Base-by-base conservation (phyloP, 2,329 filamentous ascomycete genomes). In the Hortaea werneckii region DNA sequence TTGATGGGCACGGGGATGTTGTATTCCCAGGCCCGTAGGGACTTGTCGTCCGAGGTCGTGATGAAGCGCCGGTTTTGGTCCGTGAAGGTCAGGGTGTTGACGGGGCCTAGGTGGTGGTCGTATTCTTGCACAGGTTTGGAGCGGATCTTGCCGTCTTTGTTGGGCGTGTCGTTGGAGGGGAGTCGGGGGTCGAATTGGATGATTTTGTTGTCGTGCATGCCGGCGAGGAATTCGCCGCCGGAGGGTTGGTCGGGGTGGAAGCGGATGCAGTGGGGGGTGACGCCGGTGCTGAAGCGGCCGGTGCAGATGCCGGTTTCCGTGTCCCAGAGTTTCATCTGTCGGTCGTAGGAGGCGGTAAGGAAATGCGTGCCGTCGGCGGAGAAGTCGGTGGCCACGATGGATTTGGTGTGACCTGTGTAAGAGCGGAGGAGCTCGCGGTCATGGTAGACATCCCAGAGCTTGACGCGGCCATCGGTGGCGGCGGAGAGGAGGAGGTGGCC, bases 171-270 rank as follows among this genome's bases (percentile, higher is more conserved):
- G 34, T 40, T 28, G 5, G 82, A 81, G 3, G 56, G 48, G 9
- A 58, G 41, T 28, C 94, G 79, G 2, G 82, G 89, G 66, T 98
- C 92, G 67, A 94, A 98, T 63, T 98, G 92, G 37, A 98, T 77
- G 56, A 98, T 98, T 73, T 95, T 95, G 74, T 98, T 98, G 67
- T 98, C 90, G 34, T 87, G 92, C 87, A 96, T 94, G 59, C 92
- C 92, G 1, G 88, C 89, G 46, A 98, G 69, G 67, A 98, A 98
- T 65, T 96, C 90, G 63, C 92, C 84, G 6, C 82, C 79, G 54
- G 83, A 80, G 44, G 85, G 81, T 0, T 76, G 71, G 41, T 81
- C 79, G 0, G 90, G 89, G 67, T 96, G 94, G 75, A 96, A 96
- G 55, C 86, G 83, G 56, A 98, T 75, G 43, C 95, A 89, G 62